A percentile compares a stretch with the other conserved stretches of the same genome.
phyloP scores from a whole-genome alignment of 495 filamentous ascomycete species.

The Tuber calosporum region DNA sequence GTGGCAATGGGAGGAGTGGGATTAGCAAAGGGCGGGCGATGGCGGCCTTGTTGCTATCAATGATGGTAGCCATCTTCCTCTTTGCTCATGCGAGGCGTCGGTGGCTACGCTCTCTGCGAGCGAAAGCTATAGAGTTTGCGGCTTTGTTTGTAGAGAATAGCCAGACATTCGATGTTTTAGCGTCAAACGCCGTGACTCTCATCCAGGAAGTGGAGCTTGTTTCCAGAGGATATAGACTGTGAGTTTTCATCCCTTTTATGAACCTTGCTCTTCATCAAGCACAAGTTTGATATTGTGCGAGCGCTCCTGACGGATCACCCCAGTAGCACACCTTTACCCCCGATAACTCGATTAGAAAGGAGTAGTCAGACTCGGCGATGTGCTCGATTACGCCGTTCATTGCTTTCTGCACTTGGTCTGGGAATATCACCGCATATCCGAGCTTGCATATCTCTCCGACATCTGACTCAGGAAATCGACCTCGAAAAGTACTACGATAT shows the following conservation, averaged over 20 bases:
- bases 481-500: constrained; percentile 86
- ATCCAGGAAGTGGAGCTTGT: constrained; percentile 97
- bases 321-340: constrained; percentile 78
- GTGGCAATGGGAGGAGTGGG: constrained; percentile 43
- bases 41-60: constrained; percentile 36
- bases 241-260: constrained; percentile 41
- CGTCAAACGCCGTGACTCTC: constrained; percentile 69
- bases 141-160: constrained; percentile 63
- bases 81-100: constrained; percentile 65
- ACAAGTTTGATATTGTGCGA: constrained; percentile 13
- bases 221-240: constrained; percentile 88
- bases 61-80: constrained; percentile 54
- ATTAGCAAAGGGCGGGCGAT: constrained; percentile 42
- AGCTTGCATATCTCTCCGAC: constrained; percentile 58
- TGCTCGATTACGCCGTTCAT: constrained; percentile 62
- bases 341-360: constrained; percentile 74
- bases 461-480: constrained; percentile 66
- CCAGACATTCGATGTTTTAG: constrained; percentile 76
- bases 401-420: constrained; percentile 60
- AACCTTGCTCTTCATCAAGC: constrained; percentile 22
- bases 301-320: constrained; percentile 44
- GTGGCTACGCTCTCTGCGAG: constrained; percentile 74
- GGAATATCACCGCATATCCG: constrained; percentile 64
- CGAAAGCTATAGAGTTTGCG: constrained; percentile 68
- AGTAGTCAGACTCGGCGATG: constrained; percentile 71